A percentile compares a stretch with the other conserved stretches of the same genome.
These are phyloP conservation scores for Effrenium voratum DNA, from an alignment of 73 alveolate genomes.

Conservation along the genomic window DNA sequence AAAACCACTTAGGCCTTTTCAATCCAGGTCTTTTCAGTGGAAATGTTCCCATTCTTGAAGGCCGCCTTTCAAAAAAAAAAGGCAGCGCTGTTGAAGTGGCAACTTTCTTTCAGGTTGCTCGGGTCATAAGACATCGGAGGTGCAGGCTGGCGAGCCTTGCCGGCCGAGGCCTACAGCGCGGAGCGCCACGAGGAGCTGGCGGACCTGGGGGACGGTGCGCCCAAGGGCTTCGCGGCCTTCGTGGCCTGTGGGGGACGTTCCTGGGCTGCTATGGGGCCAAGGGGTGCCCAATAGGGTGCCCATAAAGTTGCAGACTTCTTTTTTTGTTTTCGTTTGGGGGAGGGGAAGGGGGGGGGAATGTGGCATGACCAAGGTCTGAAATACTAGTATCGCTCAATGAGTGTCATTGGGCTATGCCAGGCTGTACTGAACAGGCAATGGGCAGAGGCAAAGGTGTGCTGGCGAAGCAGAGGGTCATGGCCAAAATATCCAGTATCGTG, in stretches of 20 bases:
- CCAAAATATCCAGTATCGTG: too few species aligned
- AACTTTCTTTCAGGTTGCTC: background rate
- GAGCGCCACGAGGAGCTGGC: slow-evolving; percentile 1
- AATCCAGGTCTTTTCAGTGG: too few species aligned
- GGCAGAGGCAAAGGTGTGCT: too few species aligned
- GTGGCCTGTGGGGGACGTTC: slow-evolving; percentile 80
- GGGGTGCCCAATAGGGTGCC: background rate
- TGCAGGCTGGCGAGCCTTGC: background rate
- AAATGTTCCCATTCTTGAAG: too few species aligned
- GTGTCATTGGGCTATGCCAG: too few species aligned
- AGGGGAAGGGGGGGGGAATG: background rate
- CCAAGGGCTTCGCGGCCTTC: background rate
- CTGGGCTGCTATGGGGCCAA: background rate
- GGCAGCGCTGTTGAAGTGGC: too few species aligned
- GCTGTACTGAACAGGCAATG: too few species aligned
- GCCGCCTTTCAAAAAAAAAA: too few species aligned
- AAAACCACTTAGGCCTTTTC: too few species aligned
- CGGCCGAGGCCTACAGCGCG: slow-evolving; percentile 6
- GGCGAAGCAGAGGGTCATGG: too few species aligned
- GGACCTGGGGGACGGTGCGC: slow-evolving; percentile 40
- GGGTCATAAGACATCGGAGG: background rate
- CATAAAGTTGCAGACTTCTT: background rate
- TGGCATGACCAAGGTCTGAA: background rate
- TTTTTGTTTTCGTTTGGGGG: background rate
- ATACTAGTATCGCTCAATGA: too few species aligned